Base-by-base conservation (phyloP, 2,329 filamentous ascomycete species). In the Epichloe scottii region DNA sequence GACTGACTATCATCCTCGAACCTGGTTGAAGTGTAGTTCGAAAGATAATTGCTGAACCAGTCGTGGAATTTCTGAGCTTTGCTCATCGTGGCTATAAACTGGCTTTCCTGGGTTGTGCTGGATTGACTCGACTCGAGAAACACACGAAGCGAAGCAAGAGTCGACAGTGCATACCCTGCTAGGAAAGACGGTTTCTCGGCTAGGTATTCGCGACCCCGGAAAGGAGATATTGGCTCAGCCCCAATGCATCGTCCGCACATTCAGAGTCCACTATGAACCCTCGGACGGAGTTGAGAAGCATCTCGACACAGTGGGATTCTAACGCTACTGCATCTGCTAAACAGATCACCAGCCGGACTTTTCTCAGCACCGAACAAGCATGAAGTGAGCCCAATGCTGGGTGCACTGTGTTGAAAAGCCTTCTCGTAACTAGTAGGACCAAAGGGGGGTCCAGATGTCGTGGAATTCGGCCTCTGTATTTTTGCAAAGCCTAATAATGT, bases 171-270 rank as follows among this genome's bases (percentile, higher is more conserved):
- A 56, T 90, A 85, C 0, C 90, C 91, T 11, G 87, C 83, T 41
- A 94, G 72, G 59, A 96, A 96, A 0, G 82, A 84, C 0, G 89
- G 82, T 0, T 77, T 74, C 34, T 77, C 73, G 3, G 66, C 68
- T 4, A 98, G 72, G 62, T 91, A 82, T 5, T 69, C 59, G 15
- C 71, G 70, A 7, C 91, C 89, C 78, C 76, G 5, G 78, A 72
- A 14, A 97, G 73, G 1, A 99, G 75, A 66, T 95, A 96, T 64
- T 89, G 85, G 53, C 87, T 82, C 35, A 98, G 78, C 0, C 90
- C 91, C 43, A 97, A 75, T 1, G 87, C 84, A 69, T 98, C 93
- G 61, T 95, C 88, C 10, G 90, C 87, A 65, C 91, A 97, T 61
- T 94, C 85, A 0, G 84, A 77, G 58, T 97, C 85, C 1, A 84